Evolutionary conservation across 768 basidiomycete genomes (phyloP).

Genomic region (Tulasnella sp.): DNA sequence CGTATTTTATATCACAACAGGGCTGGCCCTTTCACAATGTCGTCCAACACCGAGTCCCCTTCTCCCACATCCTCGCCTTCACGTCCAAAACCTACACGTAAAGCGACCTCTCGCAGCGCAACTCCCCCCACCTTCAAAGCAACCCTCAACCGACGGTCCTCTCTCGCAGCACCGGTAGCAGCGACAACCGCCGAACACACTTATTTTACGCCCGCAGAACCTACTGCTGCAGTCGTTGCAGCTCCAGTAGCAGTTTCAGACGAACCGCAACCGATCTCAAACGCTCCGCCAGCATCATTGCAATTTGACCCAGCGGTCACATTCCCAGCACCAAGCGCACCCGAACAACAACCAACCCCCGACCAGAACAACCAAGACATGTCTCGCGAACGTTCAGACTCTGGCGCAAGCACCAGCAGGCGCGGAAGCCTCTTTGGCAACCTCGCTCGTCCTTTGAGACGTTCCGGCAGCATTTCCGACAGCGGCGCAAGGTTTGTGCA

Average conservation of each 20-base stretch:
- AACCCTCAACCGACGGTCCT: not conserved
- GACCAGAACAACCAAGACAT: constrained; percentile 9
- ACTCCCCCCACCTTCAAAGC: not conserved
- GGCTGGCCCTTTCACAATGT: constrained; percentile 11
- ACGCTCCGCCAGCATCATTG: constrained; percentile 7
- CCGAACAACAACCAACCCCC: not conserved
- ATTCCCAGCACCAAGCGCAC: not conserved
- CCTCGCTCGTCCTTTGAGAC: constrained; percentile 5
- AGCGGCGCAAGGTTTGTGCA: constrained; percentile 3
- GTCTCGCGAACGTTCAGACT: constrained; percentile 19
- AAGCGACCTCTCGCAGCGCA: constrained; percentile 8
- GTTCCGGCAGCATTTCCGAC: constrained; percentile 12
- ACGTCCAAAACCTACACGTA: not conserved
- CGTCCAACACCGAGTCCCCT: constrained; percentile 10
- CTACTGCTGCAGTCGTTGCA: not conserved
- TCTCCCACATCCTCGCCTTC: constrained; percentile 10
- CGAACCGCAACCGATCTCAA: not conserved
- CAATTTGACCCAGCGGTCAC: constrained; percentile 11
- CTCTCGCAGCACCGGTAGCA: constrained; percentile 12
- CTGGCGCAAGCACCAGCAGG: constrained; percentile 14
- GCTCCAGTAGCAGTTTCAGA: not conserved
- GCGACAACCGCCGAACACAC: constrained; percentile 10
- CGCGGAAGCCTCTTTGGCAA: not conserved
- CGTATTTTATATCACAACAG: constrained; percentile 6
- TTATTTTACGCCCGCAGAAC: not conserved